Base-by-base conservation (phyloP, 108 stramenopile species). In the Mediolabrus comicus region DNA sequence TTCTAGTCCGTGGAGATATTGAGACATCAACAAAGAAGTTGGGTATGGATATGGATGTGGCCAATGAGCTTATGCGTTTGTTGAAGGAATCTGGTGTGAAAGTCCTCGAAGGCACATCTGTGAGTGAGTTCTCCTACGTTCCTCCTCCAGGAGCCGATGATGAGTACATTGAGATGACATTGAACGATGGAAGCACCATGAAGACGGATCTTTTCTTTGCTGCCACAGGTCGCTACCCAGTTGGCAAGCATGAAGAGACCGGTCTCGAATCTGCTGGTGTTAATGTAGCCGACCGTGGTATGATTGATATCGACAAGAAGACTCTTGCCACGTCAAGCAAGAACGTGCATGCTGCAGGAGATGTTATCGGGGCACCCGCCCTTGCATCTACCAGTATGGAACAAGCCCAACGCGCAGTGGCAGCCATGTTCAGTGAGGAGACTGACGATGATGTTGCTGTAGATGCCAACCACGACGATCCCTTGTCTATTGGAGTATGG, bases 281-380 rank as follows among this genome's bases (percentile, higher is more conserved):
- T 4, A 51, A 65, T 1, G 29, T 65, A 38, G 62, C 51, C n/a
- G 64, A 64, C 17, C 31, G 56, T 7, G 72, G 72, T 7, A 53
- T 57, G 65, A 27, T 72, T 3, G 51, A 28, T n/a, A 57, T 72
- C n/a, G 65, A 65, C 22, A 65, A 53, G 31, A 57, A 57, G 53
- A 41, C 33, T 49, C 73, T 74, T 31, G 26, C 12, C 12, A 68
- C 65, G 8, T 43, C 66, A 0, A 46, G 26, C 36, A 43, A 36
- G 28, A 58, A 58, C 32, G 59, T 75, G 2, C 69, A 75, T 53
- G 74, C 74, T 17, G 74, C 74, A 7, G 74, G 74, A 32, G 74
- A 75, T 51, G 67, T 59, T 10, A 61, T 75, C 14, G 74, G 67
- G 8, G 3, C 41, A 10, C 72, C 72, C 24, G 53, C 54, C 6